Evolutionary conservation across 2,329 filamentous ascomycete genomes (phyloP), one percentile per base, ranked within the genome.

Genomic region (Fusarium chlamydosporum): DNA sequence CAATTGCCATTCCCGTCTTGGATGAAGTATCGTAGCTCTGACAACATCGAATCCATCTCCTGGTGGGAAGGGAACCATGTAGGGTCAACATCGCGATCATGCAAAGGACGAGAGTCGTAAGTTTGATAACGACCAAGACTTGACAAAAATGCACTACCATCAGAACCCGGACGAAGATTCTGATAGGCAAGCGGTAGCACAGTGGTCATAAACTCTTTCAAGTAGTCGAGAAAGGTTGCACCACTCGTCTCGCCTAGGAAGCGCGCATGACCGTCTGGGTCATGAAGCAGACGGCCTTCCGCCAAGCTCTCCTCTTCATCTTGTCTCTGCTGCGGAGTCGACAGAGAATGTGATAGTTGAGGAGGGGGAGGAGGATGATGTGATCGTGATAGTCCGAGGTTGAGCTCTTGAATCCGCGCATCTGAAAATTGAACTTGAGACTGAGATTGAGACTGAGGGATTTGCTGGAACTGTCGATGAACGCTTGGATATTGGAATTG

Each of bases 201-300:
- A 15, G 78, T 79, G 38, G 74, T 74, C 75, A 86, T 83, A 61
- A 85, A 81, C 51, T 80, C 79, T 64, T 85, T 85, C 41, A 86
- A 72, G 18, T 81, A 76, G 59, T 86, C 83, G 7, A 85, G 78
- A 54, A 85, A 85, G 2, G 81, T 83, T 12, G 83, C 82, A 16
- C 82, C 83, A 23, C 83, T 84, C 9, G 83, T 85, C 69, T 82
- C 82, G 38, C 84, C 84, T 4, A 84, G 78, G 68, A 83, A 85
- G 13, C 83, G 80, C 2, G 79, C 74, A 26, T 78, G 81, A 26
- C 83, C 83, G 43, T 82, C 79, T 4, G 75, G 73, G 61, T 86
- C 84, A 27, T 80, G 76, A 7, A 86, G 77, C 18, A 83, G 73
- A 20, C 80, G 77, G 9, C 82, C 83, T n/a, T 82, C 73, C 15